Evolutionary conservation across 176 grass and related monocot genomes (phyloP).

Genomic region (Aegilops longissima): DNA sequence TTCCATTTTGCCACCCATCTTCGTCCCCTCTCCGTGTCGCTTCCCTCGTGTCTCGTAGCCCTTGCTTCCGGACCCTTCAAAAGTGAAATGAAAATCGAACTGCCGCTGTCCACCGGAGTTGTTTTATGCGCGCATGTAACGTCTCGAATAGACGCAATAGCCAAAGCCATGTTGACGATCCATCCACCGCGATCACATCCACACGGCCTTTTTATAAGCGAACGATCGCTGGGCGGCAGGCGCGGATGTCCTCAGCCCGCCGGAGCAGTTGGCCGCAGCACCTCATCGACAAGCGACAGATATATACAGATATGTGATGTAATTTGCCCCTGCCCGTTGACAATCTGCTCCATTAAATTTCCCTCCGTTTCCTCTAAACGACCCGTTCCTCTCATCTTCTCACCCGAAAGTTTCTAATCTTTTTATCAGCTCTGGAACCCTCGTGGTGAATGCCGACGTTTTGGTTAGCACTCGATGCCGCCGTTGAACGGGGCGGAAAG

Average conservation of each 20-base stretch:
- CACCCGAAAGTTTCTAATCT: constrained; percentile 13
- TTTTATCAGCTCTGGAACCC: too few relatives aligned
- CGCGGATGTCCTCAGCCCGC: constrained; percentile 9
- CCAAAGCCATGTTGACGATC: not conserved
- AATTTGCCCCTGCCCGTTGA: not conserved
- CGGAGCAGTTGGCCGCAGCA: constrained; percentile 14
- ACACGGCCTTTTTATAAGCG: not conserved
- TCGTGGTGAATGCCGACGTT: too few relatives aligned
- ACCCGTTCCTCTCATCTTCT: not conserved
- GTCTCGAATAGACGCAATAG: too few relatives aligned
- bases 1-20: not conserved
- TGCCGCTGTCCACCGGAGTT: constrained; percentile 20
- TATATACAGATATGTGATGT: not conserved
- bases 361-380: not conserved
- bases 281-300: constrained; percentile 11
- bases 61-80: not conserved
- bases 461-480: constrained; percentile 1
- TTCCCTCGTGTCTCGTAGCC: constrained; percentile 22
- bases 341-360: not conserved
- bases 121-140: constrained; percentile 19
- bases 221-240: not conserved
- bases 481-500: constrained; percentile 26
- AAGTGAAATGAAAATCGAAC: constrained; percentile 14
- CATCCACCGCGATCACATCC: constrained; percentile 19
- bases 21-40: constrained; percentile 8